Percentiles rank a stretch among this genome's conserved stretches.
Evolutionary conservation across 2,329 filamentous ascomycete genomes (phyloP).

Genomic region (Dothistroma septosporum): DNA sequence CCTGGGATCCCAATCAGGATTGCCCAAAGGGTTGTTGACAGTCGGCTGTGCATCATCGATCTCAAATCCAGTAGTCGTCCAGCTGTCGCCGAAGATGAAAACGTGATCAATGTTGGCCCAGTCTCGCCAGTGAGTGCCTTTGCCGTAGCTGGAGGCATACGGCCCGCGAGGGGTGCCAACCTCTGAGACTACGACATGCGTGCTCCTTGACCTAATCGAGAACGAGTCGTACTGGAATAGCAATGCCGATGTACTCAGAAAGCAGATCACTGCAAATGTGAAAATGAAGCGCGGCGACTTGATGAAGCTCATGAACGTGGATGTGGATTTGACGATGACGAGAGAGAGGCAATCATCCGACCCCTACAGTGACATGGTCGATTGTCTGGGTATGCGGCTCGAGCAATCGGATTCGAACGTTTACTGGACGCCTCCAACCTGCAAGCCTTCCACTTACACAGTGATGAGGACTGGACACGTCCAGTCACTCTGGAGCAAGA

Average conservation of each 20-base stretch:
- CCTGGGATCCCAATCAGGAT: constrained; percentile 43
- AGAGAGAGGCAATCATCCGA: background rate
- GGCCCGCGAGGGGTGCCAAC: background rate
- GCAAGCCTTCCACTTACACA: background rate
- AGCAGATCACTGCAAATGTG: background rate
- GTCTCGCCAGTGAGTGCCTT: background rate
- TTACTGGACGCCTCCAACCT: background rate
- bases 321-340: background rate
- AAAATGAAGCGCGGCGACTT: background rate
- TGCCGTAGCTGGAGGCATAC: background rate
- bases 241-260: background rate
- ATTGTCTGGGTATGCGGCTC: background rate
- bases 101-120: constrained; percentile 42
- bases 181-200: background rate
- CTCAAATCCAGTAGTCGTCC: constrained; percentile 58
- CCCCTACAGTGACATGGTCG: background rate
- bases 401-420: background rate
- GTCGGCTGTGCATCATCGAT: constrained; percentile 50
- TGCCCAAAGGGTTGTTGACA: constrained; percentile 56
- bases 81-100: constrained; percentile 51
- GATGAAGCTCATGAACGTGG: background rate
- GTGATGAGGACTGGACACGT: too few species aligned
- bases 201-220: background rate
- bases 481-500: too few species aligned
- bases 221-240: background rate